Evolutionary conservation across 805 yeast species (phyloP), one percentile per base, ranked within the genome.

Genomic region (Wilhelminamyces savonicus): DNA sequence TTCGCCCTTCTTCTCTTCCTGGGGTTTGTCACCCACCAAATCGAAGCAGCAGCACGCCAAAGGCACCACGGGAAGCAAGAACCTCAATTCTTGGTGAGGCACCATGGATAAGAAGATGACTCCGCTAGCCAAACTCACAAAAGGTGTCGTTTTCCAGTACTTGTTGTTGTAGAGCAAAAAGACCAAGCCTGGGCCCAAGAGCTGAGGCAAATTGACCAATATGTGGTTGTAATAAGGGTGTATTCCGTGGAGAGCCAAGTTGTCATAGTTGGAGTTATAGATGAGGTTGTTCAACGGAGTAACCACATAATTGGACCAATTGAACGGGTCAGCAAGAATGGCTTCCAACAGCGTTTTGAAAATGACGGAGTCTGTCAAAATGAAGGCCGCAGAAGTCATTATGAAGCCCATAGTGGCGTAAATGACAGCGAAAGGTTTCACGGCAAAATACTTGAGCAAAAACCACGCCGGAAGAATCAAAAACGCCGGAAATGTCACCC

Each of bases 71-170:
- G 98, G 97, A 1, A 78, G 50, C 25, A 94, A 56, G 50, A 92
- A 92, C 30, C 99, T 63, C n/a, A 86, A 64, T 50, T 92, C 99
- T 53, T 92, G 99, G 52, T 92, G 99, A 11, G 94, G 94, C 14
- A 86, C 68, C 0, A 75, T 2, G 0, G 97, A 85, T 16, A 92
- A 60, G 3, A 74, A 31, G 0, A 63, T 4, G 1, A 84, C 16
- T 0, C 87, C 94, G 4, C 95, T 76, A 2, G 73, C 32, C 0
- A 79, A 61, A 2, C 88, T 55, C 22, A 77, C 55, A 37, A 75
- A 70, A 1, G 88, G 78, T 2, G 80, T 59, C 1, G 82, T 69
- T 16, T 41, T 56, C 42, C 64, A 48, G 44, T 74, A 66, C 8
- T 49, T 54, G 26, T 53, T 55, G 31, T 58, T 65, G 12, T 69